phyloP scores from a whole-genome alignment of 169 alveolate genomes.

The Toxoplasma gondii region DNA sequence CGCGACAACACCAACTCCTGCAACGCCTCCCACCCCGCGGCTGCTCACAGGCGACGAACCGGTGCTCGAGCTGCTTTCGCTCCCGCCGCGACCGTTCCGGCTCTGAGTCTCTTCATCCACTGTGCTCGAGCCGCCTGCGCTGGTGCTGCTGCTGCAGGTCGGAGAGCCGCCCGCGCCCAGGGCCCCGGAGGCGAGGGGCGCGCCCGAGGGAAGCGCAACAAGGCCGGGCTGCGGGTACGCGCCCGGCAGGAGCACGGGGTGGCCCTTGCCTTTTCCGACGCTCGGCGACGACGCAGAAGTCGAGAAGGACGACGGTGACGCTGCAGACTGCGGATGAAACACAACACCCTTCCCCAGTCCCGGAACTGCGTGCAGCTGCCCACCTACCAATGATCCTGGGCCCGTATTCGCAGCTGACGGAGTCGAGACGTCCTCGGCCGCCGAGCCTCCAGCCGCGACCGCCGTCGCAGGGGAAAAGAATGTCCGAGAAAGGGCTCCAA shows the following conservation, averaged over 20 bases:
- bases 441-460: not conserved
- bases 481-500: not conserved
- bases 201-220: not conserved
- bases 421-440: not conserved
- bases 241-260: not conserved
- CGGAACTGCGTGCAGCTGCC: not conserved
- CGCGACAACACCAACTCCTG: not conserved
- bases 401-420: not conserved
- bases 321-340: not conserved
- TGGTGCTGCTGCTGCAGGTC: conserved; percentile 23
- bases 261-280: not conserved
- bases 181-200: not conserved
- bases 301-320: not conserved
- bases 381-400: not conserved
- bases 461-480: not conserved
- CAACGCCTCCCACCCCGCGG: not conserved
- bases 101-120: not conserved
- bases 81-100: not conserved
- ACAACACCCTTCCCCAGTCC: not conserved
- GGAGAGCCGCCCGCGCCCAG: not conserved
- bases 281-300: not conserved
- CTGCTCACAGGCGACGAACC: conserved; percentile 1
- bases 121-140: not conserved
- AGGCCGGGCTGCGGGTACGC: not conserved
- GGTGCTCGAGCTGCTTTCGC: not conserved